Evolutionary conservation across 352 stramenopile species (phyloP).

Genomic region (Pythium scleroteichum): DNA sequence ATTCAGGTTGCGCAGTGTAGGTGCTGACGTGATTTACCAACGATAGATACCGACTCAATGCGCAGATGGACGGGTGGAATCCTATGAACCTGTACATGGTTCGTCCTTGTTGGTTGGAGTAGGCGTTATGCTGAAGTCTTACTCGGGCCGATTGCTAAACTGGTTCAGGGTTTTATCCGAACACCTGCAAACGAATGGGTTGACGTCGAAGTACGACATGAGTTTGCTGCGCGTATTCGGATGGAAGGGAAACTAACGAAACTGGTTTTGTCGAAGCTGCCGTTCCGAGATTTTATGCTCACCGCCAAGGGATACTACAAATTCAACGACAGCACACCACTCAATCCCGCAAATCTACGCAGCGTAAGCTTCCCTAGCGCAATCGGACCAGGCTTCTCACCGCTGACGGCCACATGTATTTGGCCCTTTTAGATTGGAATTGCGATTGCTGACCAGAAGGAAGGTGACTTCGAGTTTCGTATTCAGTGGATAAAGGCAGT

Average conservation of each 20-base stretch:
- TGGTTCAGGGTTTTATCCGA: constrained; percentile 68
- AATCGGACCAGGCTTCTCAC: too few relatives aligned
- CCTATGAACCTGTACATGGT: constrained; percentile 88
- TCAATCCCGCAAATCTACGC: constrained; percentile 75
- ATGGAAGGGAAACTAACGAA: background rate
- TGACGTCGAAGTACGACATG: constrained; percentile 61
- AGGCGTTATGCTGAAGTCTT: background rate
- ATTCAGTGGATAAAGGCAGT: constrained; percentile 88
- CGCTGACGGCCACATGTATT: background rate
- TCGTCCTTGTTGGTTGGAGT: constrained; percentile 5
- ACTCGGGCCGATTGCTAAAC: background rate
- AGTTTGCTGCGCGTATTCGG: background rate
- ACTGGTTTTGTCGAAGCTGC: constrained; percentile 48
- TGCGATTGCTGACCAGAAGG: constrained; percentile 83
- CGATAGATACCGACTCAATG: constrained; percentile 74
- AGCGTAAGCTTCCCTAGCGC: constrained; percentile 57
- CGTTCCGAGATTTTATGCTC: constrained; percentile 79
- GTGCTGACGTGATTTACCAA: background rate
- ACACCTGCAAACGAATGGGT: constrained; percentile 83
- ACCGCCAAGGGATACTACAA: constrained; percentile 85
- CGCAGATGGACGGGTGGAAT: constrained; percentile 87
- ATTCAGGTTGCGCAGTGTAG: background rate
- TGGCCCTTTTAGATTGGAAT: constrained; percentile 59
- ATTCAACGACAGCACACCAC: constrained; percentile 68
- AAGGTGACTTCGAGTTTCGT: constrained; percentile 82